Base-by-base conservation (phyloP, 805 yeast species). In the Zygosaccharomyces gambellarensis region DNA sequence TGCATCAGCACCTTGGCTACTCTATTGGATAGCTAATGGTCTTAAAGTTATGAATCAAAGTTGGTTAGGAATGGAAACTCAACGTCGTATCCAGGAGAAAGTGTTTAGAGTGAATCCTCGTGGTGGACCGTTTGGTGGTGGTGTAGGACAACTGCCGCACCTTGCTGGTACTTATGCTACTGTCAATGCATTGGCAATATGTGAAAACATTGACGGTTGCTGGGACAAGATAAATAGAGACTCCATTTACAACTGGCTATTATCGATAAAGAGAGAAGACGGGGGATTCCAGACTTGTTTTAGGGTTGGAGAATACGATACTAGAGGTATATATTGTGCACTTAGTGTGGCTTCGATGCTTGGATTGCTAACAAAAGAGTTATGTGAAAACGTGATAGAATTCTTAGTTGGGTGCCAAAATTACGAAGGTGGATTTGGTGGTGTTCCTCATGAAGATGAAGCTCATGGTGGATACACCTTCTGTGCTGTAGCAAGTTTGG, bases 381-480 rank as follows among this genome's bases (percentile, higher is more conserved):
- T 94, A 7, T 54, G 69, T 0, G 70, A 68, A 12, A 79, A 78
- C 4, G 75, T 81, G 0, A 71, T 72, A 2, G 77, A 76, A 11
- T 92, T 90, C 83, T 56, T 94, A 11, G 58, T 68, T 0, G 55
- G 63, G 10, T 89, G 97, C 58, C 99, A 94, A 67, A 87, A 92
- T 0, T 90, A 78, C 63, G 99, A 95, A 69, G 99, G 99, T 22
- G 99, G 99, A 0, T 87, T 92, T 69, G 89, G 90, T 1, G 96
- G 95, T 1, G 73, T 75, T 19, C 94, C 95, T 0, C 65, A 64
- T 17, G 74, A 77, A 4, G 85, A 80, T 51, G 99, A 94, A 67
- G 97, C 98, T 0, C 99, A 94, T 64, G 99, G 97, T 2, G 99
- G 99, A 0, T 95, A 94, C 64, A 81, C 98, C 0, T 94, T 80